Conservation (phyloP, 306 rosid species). For the Echinosophora koreensis region DNA sequence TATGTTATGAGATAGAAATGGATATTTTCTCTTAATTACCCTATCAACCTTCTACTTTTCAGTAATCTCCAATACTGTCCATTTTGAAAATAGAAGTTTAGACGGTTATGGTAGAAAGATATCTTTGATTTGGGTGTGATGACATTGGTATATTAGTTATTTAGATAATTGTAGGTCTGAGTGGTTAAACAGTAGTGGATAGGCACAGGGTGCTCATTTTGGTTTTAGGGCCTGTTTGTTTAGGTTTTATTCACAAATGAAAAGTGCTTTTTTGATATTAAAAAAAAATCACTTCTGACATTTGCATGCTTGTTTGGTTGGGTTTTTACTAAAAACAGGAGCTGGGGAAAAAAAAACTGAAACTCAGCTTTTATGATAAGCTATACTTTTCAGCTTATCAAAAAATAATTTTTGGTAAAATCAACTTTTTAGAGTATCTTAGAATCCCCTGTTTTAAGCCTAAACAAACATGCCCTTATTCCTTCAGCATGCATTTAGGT, state of each 20-base stretch:
- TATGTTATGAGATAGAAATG: constrained; percentile 39
- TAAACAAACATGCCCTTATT: not conserved
- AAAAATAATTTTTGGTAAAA: no score
- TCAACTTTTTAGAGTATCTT: no score
- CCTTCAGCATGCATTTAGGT: constrained; percentile 9
- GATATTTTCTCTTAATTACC: constrained; percentile 14
- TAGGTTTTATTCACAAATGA: no score
- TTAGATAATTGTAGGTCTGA: constrained; percentile 1
- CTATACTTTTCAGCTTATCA: no score
- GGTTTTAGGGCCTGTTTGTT: not conserved
- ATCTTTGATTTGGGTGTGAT: not conserved
- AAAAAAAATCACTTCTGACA: no score
- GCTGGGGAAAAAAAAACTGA: no score
- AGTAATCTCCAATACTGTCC: constrained; percentile 9
- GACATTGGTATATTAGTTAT: not conserved
- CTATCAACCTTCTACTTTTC: not conserved
- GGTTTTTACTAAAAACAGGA: no score
- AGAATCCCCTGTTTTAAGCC: no score
- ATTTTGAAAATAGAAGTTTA: not conserved
- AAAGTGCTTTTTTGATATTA: no score
- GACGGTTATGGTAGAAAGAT: constrained; percentile 2
- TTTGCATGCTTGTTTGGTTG: no score
- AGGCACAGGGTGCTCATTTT: not conserved
- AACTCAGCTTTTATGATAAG: no score
- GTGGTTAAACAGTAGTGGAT: not conserved